Evolutionary conservation across 2,329 filamentous ascomycete species (phyloP).

Genomic region (Pezicula radicicola): DNA sequence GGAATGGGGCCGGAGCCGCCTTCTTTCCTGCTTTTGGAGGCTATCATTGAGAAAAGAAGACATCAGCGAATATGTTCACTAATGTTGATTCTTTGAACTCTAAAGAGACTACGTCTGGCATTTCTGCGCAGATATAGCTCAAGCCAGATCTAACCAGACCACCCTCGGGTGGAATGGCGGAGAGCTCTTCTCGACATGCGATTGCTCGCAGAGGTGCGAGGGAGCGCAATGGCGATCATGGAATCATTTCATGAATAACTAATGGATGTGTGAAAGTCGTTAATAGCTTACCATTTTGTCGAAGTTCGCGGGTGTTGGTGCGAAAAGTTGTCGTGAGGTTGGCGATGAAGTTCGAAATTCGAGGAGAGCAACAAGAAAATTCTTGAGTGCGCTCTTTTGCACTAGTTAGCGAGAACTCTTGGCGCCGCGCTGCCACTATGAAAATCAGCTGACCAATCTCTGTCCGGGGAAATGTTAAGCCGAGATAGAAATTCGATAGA

Average conservation of each 20-base stretch:
- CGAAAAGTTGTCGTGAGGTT: conserved; percentile 38
- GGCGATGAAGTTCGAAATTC: conserved; percentile 30
- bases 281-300: conserved; percentile 60
- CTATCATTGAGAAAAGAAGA: conserved; percentile 99
- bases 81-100: conserved; percentile 82
- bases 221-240: conserved; percentile 25
- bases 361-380: conserved; percentile 24
- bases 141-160: conserved; percentile 60
- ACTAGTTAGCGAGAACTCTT: conserved; percentile 19
- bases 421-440: conserved; percentile 6
- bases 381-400: conserved; percentile 9
- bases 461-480: neutral
- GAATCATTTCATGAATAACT: conserved; percentile 23
- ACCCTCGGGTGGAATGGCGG: conserved; percentile 27
- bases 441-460: conserved; percentile 4
- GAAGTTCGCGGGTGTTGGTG: conserved; percentile 44
- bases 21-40: conserved; percentile 98
- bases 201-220: conserved; percentile 36
- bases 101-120: conserved; percentile 64
- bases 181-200: conserved; percentile 31
- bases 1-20: conserved; percentile 94
- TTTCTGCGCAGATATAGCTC: conserved; percentile 45
- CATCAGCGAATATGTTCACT: conserved; percentile 83
- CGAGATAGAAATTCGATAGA: neutral
- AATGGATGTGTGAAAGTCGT: conserved; percentile 15